Evolutionary conservation across 345 rosid species (phyloP), one percentile per base, ranked within the genome.

Genomic region (Reutealis trisperma): DNA sequence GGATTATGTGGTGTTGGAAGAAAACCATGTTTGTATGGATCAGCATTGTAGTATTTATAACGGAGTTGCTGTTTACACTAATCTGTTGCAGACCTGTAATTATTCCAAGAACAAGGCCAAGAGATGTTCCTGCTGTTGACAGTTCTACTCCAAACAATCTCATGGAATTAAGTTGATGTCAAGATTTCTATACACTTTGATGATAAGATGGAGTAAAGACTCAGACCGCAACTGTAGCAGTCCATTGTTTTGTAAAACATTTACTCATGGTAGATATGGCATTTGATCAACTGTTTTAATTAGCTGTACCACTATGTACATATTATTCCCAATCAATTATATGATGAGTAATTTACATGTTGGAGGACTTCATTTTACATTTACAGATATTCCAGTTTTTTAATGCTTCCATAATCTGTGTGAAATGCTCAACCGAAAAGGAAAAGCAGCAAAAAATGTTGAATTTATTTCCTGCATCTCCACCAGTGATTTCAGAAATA

Each of bases 1-100:
- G 90, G 86, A 63, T 90, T n/a, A 73, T 93, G 72, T 93, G 93
- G 98, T 79, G 70, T 57, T 90, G 98, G 97, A 89, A 77, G 88
- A 93, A 67, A 72, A 92, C 96, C 71, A 55, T 90, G 51, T 92
- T 89, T 19, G 75, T 90, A 34, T 95, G 96, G 96, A 75, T 84
- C 34, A 80, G 83, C 79, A 79, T 92, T 76, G 47, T 77, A 13
- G 60, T 76, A 21, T 90, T 93, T 64, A 44, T 73, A 21, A 79
- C 25, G 67, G 86, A 88, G 84, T 67, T 95, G 78, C 34, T 88
- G 80, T 70, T 84, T 25, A 49, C 67, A 44, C 83, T 93, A 27
- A 74, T 90, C 72, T 93, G 91, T 76, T 90, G 90, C 77, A 84
- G 86, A 49, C 78, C 87, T 67, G 30, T 88, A 77, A 83, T 93